Conservation (phyloP, 2,329 filamentous ascomycete species). For the Lasiodiplodia sp. region DNA sequence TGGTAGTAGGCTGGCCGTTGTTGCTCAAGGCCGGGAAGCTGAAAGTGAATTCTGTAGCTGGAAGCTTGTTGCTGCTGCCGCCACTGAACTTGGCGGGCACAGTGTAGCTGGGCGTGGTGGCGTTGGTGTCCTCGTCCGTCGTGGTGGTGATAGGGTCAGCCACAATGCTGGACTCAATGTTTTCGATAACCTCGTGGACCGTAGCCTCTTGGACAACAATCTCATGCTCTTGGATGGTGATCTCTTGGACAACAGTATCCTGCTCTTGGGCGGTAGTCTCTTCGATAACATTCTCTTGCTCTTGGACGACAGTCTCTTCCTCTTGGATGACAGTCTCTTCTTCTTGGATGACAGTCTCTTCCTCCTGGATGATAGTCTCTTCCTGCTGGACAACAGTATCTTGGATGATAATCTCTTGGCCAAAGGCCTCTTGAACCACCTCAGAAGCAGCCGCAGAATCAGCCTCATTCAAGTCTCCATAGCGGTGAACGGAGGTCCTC, state of each 20-base stretch:
- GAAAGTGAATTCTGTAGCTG: not conserved
- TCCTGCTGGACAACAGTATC: too few relatives aligned
- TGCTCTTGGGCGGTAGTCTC: not conserved
- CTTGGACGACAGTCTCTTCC: too few relatives aligned
- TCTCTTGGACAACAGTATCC: not conserved
- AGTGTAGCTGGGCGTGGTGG: not conserved
- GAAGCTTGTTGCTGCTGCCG: not conserved
- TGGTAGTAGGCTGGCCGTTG: not conserved
- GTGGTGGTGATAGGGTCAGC: too few relatives aligned
- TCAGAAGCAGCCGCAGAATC: not conserved
- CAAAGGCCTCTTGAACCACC: not conserved
- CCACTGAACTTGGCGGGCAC: too few relatives aligned
- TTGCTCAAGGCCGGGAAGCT: not conserved
- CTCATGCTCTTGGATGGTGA: not conserved
- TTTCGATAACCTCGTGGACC: too few relatives aligned
- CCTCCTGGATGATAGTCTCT: too few relatives aligned
- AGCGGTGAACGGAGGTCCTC: not conserved
- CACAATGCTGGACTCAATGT: too few relatives aligned
- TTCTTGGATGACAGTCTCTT: not conserved
- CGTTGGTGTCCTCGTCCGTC: too few relatives aligned
- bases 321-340: not conserved
- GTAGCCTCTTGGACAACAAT: not conserved
- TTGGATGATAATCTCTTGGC: not conserved
- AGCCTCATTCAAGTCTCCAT: not conserved
- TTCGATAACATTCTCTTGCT: not conserved